These are phyloP conservation scores for Naematelia aurantialba DNA, from an alignment of 768 basidiomycete genomes.

Conservation along the genomic window DNA sequence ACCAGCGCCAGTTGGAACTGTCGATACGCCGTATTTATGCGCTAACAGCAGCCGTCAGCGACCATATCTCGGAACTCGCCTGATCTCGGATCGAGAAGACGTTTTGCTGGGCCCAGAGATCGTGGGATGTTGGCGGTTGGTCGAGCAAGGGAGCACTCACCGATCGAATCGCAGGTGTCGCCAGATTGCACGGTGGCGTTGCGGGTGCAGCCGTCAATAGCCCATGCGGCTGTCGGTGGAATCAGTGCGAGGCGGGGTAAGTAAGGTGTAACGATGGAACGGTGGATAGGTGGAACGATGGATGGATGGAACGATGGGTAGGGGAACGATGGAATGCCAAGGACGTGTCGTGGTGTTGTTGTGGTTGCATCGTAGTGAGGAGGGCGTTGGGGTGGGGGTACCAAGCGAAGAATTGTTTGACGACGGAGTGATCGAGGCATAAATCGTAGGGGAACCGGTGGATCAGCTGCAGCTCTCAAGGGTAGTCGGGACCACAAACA, in stretches of 20 bases:
- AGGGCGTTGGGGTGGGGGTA: constrained; percentile 1
- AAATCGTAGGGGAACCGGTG: too few species aligned
- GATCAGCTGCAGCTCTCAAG: too few species aligned
- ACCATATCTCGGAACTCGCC: not conserved
- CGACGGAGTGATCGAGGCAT: not conserved
- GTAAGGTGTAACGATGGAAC: not conserved
- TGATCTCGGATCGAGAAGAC: constrained; percentile 55
- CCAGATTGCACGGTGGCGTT: constrained; percentile 59
- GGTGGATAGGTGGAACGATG: constrained; percentile 5
- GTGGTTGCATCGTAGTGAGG: not conserved
- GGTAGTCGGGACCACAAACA: not conserved
- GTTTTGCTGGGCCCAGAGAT: constrained; percentile 25
- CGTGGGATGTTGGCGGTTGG: not conserved
- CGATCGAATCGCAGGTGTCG: constrained; percentile 68
- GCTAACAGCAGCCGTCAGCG: constrained; percentile 19
- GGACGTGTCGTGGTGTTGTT: too few species aligned
- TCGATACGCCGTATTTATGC: constrained; percentile 50
- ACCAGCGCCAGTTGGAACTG: constrained; percentile 70
- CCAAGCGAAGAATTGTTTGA: not conserved
- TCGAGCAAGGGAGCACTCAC: constrained; percentile 24
- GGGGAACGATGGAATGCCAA: too few species aligned
- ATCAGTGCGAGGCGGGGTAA: not conserved
- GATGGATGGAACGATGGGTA: not conserved
- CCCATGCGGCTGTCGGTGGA: constrained; percentile 24
- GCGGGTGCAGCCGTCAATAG: constrained; percentile 57